These are phyloP conservation scores for Pichia sp. DNA, from an alignment of 1,139 yeast genomes.

Conservation along the genomic window DNA sequence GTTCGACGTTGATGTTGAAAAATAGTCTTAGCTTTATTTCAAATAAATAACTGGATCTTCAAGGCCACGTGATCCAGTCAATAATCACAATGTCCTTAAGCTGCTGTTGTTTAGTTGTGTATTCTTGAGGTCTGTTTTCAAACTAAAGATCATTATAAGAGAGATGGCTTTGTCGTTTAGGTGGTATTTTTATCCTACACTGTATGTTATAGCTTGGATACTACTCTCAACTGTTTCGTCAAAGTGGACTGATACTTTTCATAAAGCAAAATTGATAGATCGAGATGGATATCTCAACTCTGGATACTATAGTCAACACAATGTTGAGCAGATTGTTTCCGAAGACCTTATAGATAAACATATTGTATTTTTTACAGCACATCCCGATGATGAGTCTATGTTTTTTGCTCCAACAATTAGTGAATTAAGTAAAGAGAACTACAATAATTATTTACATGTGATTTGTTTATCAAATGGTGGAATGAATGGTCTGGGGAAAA, in stretches of 20 bases:
- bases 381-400: conserved; percentile 99
- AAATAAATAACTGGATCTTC: no score
- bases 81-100: no score
- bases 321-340: conserved; percentile 15
- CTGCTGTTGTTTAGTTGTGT: no score
- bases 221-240: conserved; percentile 13
- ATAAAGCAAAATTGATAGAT: conserved; percentile 1
- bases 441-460: conserved; percentile 47
- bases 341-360: conserved; percentile 19
- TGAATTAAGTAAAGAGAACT: conserved; percentile 41
- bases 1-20: no score
- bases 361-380: conserved; percentile 59
- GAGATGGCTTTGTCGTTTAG: background rate
- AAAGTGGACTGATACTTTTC: background rate
- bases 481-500: conserved; percentile 61
- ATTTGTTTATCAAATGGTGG: conserved; percentile 77
- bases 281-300: conserved; percentile 19
- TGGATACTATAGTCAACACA: conserved; percentile 18
- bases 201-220: conserved; percentile 7
- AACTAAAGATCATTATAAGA: no score
- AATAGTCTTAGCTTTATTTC: no score
- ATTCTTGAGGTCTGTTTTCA: no score
- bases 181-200: background rate
- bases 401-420: conserved; percentile 80
- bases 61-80: no score